Evolutionary conservation across 2,329 filamentous ascomycete genomes (phyloP), one percentile per base, ranked within the genome.

Genomic region (Pezicula neosporulosa): DNA sequence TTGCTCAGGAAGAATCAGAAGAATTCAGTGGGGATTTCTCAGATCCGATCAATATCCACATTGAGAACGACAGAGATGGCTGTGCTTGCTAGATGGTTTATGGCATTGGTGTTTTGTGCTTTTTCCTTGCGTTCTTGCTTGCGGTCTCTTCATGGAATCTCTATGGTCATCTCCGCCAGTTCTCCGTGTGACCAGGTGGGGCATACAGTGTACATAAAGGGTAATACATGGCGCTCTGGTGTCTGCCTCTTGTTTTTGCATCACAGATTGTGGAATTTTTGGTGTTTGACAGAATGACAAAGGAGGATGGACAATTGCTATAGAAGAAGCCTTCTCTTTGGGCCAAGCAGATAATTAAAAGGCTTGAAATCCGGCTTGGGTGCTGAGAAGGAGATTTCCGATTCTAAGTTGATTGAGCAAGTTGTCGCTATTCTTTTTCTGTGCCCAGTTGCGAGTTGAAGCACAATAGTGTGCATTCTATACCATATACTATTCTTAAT

Each of bases 1-100:
- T 99, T 42, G 89, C 90, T 16, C 94, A 99, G 73, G 94, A 99
- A 75, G 94, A 97, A 73, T 93, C 92, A 1, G 93, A 97, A 69
- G 94, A 99, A 71, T 99, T 95, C 73, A 95, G 89, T 70, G 91
- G 91, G 54, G 94, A 97, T 70, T 99, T 96, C 77, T 90, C 91
- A 65, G 94, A 97, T 69, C 93, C 93, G 47, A 97, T 99, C 74
- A 96, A 96, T 71, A 97, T 99, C 70, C 90, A 96, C 72, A 89
- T 97, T 62, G 92, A 96, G 73, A 91, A 90, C 70, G 90, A 95
- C 64, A 85, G 90, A 63, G 90, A 96, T 66, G 91, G 92, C 51
- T 99, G 94, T 72, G 85, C 92, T 63, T 99, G 94, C 77, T 99
- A 80, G 80, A 59, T 19, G 42, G 8, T 33, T 43, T 49, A 54